Base-by-base conservation (phyloP, 371 early-diverging fungal species). In the Sporodiniella umbellata region DNA sequence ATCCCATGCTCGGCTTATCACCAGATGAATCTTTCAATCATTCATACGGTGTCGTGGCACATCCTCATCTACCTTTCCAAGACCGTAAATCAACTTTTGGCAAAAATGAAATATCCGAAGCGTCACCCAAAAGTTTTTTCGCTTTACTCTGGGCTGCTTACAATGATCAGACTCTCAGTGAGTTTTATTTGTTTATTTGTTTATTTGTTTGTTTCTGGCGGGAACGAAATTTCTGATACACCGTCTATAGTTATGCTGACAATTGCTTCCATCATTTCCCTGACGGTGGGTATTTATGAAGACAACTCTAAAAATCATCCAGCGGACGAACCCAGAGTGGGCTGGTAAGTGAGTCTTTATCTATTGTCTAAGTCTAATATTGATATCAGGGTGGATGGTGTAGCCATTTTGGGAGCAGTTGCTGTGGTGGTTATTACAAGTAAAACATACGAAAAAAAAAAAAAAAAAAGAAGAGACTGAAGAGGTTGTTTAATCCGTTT, bases 251-350 rank as follows among this genome's bases (percentile, higher is more conserved):
- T 91, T 24, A 64, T 92, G 52, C 67, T 92, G 26, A 75, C 82
- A 17, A 62, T 85, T 17, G 92, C 94, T 22, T 86, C 93, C 6
- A 33, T 92, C 19, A 79, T 92, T 15, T 89, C 93, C 1, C 74
- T 94, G 4, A 85, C 56, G n/a, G 73, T 90, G 28, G 95, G 95
- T 24, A 64, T 93, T 30, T 93, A 87, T 68, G 82, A 92, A 56
- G 89, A 90, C 52, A 66, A 68, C 35, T 72, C 73, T 24, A 59
- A 60, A 12, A 63, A 69, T 15, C 75, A 74, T 51, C 63, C 68
- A 19, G 53, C 51, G 33, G 66, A 63, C 49, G 81, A 80, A 42
- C 73, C 78, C 18, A 70, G 69, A 49, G 65, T 78, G 22, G 78
- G 81, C 35, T 80, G 81, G 80, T 68, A 78, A 11, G 4, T 37